phyloP scores from a whole-genome alignment of 768 basidiomycete genomes.

The Gloeostereum incarnatum region DNA sequence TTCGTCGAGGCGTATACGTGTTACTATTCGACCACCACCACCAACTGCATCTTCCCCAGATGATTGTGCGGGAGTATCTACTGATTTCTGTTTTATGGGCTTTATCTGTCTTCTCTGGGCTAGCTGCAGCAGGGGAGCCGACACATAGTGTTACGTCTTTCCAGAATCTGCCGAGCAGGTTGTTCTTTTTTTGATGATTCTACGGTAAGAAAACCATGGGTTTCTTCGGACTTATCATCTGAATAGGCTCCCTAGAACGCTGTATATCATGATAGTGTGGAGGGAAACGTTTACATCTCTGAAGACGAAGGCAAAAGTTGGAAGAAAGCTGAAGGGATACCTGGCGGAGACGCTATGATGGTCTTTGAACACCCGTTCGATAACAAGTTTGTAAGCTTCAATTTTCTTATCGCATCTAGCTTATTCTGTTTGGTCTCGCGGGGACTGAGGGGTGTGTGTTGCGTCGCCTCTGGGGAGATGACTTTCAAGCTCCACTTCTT shows the following conservation, averaged over 20 bases:
- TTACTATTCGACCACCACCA: no score
- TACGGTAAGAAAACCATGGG: conserved; percentile 40
- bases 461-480: no score
- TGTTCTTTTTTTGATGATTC: conserved; percentile 94
- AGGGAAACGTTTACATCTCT: conserved; percentile 68
- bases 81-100: no score
- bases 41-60: no score
- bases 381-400: conserved; percentile 25
- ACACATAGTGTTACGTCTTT: conserved; percentile 44
- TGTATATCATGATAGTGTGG: conserved; percentile 72
- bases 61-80: no score
- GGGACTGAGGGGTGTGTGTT: no score
- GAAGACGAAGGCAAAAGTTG: conserved; percentile 79
- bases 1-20: no score
- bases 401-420: conserved; percentile 2
- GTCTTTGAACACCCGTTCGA: conserved; percentile 86
- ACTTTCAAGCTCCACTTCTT: no score
- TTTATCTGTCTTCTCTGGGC: neutral
- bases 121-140: conserved; percentile 31
- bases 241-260: conserved; percentile 29
- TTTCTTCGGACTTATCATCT: conserved; percentile 4
- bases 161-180: conserved; percentile 57
- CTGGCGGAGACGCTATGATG: conserved; percentile 49
- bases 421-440: no score
- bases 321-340: conserved; percentile 41